Conservation (phyloP, 805 yeast genomes). For the Candida boleticola region DNA sequence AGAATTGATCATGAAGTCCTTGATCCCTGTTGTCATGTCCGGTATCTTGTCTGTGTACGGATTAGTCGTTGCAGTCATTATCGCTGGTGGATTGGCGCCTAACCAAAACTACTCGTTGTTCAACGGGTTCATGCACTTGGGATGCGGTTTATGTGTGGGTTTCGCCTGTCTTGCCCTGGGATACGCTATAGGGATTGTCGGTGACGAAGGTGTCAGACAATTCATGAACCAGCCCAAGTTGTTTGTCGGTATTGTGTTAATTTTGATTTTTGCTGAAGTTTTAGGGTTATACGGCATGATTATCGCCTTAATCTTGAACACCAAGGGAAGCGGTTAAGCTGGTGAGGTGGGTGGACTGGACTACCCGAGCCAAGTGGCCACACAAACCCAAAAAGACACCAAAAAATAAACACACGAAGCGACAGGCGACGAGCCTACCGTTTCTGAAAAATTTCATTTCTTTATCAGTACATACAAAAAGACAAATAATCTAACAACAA, state of each 20-base stretch:
- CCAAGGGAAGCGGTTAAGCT: constrained; percentile 69
- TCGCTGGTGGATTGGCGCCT: constrained; percentile 88
- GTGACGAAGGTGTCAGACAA: constrained; percentile 89
- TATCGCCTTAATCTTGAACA: constrained; percentile 87
- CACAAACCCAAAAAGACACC: not conserved
- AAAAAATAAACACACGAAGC: not conserved
- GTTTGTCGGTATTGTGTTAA: constrained; percentile 86
- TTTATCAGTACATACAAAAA: no score
- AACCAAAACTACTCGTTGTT: constrained; percentile 76
- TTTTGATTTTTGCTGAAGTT: constrained; percentile 88
- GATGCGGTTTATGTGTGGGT: constrained; percentile 95
- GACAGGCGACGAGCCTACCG: no score
- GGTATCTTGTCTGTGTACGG: constrained; percentile 98
- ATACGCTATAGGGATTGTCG: constrained; percentile 92
- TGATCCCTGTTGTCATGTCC: constrained; percentile 97
- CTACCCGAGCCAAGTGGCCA: not conserved
- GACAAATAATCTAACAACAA: no score
- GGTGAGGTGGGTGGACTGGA: not conserved
- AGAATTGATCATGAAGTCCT: constrained; percentile 90
- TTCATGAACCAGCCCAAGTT: constrained; percentile 84
- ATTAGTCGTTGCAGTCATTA: constrained; percentile 90
- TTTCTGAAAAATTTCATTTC: no score
- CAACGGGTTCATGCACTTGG: constrained; percentile 97
- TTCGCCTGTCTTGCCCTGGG: constrained; percentile 96
- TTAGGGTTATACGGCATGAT: constrained; percentile 92